Evolutionary conservation across 495 filamentous ascomycete species (phyloP).

Genomic region (Staphylotrichum longicolle): DNA sequence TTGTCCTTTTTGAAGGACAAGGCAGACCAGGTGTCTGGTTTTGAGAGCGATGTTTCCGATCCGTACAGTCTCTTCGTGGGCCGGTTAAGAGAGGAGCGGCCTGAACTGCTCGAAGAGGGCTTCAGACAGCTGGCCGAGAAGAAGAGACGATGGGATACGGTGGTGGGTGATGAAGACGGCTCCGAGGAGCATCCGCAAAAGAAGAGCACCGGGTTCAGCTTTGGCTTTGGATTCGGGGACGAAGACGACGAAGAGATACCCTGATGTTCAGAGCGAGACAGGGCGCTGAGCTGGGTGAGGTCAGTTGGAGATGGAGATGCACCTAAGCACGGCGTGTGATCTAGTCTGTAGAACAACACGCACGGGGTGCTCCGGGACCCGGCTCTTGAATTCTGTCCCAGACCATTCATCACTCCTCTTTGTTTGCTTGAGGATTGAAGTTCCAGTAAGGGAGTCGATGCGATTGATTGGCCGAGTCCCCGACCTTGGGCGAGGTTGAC

Average conservation of each 20-base stretch:
- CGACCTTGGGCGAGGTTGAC: too few species aligned
- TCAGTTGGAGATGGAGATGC: too few species aligned
- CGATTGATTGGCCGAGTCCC: too few species aligned
- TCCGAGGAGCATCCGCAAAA: conserved; percentile 37
- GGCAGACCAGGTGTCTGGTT: conserved; percentile 81
- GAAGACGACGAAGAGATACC: conserved; percentile 48
- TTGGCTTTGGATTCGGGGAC: conserved; percentile 71
- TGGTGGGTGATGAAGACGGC: conserved; percentile 53
- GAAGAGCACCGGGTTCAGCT: conserved; percentile 66
- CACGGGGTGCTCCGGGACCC: too few species aligned
- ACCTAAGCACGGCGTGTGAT: too few species aligned
- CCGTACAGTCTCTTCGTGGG: conserved; percentile 75
- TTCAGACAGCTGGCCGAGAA: conserved; percentile 63
- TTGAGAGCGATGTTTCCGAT: conserved; percentile 67
- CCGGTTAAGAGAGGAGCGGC: conserved; percentile 60
- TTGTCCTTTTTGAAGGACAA: conserved; percentile 82
- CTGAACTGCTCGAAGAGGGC: conserved; percentile 63
- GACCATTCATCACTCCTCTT: too few species aligned
- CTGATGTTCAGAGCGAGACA: conserved; percentile 13
- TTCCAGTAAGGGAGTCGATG: too few species aligned
- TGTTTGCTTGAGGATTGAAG: too few species aligned
- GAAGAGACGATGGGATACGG: conserved; percentile 84
- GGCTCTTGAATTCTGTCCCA: too few species aligned
- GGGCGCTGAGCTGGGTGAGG: too few species aligned
- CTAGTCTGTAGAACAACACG: too few species aligned